Evolutionary conservation across 352 stramenopile genomes (phyloP).

Genomic region (Plasmopara viticola): DNA sequence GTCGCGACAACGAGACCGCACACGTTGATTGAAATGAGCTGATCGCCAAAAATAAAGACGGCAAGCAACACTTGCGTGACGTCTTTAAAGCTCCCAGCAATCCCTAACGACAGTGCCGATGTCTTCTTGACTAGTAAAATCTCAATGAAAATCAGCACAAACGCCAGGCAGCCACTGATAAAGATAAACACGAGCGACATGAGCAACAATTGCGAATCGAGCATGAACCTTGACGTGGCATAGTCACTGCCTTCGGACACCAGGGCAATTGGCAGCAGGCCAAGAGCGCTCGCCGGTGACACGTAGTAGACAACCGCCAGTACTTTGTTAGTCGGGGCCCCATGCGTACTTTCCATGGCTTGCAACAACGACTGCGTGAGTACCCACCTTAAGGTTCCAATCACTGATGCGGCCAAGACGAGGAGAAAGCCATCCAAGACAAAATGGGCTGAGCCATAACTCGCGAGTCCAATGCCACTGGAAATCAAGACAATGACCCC

Average conservation of each 20-base stretch:
- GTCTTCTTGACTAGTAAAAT: constrained; percentile 79
- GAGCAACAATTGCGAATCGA: constrained; percentile 38
- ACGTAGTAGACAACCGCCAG: constrained; percentile 47
- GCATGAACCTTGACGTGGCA: constrained; percentile 50
- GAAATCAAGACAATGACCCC: no score
- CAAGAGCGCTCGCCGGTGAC: constrained; percentile 60
- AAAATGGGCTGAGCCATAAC: not conserved
- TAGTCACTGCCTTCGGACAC: constrained; percentile 44
- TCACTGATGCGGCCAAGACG: no score
- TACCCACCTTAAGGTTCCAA: no score
- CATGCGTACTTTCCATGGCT: no score
- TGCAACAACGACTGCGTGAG: no score
- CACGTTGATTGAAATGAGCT: constrained; percentile 56
- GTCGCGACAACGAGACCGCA: constrained; percentile 63
- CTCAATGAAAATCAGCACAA: constrained; percentile 79
- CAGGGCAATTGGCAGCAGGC: constrained; percentile 63
- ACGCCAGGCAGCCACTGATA: constrained; percentile 58
- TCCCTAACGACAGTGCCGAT: constrained; percentile 70
- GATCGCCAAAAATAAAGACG: constrained; percentile 69
- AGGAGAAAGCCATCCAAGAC: no score
- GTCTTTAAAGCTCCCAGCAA: constrained; percentile 77
- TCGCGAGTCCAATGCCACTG: no score
- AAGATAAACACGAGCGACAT: constrained; percentile 61
- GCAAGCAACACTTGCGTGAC: constrained; percentile 73
- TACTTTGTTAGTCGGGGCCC: constrained; percentile 44